phyloP scores from a whole-genome alignment of 2,329 filamentous ascomycete genomes.

The Zopfia rhizophila region DNA sequence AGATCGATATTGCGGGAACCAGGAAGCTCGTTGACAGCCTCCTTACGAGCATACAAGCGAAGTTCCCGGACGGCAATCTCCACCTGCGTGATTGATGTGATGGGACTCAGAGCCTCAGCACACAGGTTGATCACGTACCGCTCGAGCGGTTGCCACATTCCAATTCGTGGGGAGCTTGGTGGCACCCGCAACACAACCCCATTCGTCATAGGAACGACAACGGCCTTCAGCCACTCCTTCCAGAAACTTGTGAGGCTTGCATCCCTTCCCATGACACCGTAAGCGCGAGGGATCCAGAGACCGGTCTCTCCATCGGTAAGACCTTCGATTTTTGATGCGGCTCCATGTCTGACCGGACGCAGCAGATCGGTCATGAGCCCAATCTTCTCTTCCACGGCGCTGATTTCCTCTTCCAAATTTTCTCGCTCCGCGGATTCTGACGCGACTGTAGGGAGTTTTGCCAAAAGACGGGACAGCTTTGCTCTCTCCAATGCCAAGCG shows the following conservation, averaged over 20 bases:
- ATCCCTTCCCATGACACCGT: slow-evolving; percentile 90
- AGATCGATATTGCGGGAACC: slow-evolving; percentile 92
- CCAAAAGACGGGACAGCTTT: slow-evolving; percentile 86
- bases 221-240: slow-evolving; percentile 97
- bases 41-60: slow-evolving; percentile 90
- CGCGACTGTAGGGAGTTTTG: slow-evolving; percentile 80
- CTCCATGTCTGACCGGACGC: slow-evolving; percentile 89
- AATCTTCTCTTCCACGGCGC: slow-evolving; percentile 96
- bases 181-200: slow-evolving; percentile 84
- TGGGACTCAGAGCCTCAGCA: slow-evolving; percentile 90
- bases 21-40: slow-evolving; percentile 91
- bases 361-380: slow-evolving; percentile 95
- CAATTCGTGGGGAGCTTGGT: slow-evolving; percentile 86
- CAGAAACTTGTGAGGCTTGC: slow-evolving; percentile 87
- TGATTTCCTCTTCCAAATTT: slow-evolving; percentile 90
- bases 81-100: slow-evolving; percentile 94
- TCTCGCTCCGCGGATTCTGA: slow-evolving; percentile 87
- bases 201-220: slow-evolving; percentile 96
- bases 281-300: slow-evolving; percentile 93
- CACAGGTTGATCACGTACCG: slow-evolving; percentile 97
- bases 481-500: slow-evolving; percentile 87
- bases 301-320: slow-evolving; percentile 95
- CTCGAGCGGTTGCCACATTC: slow-evolving; percentile 95
- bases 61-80: slow-evolving; percentile 91
- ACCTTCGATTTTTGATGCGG: slow-evolving; percentile 96